Conservation (phyloP, 176 grass and related monocot genomes). For the Avena insularis region DNA sequence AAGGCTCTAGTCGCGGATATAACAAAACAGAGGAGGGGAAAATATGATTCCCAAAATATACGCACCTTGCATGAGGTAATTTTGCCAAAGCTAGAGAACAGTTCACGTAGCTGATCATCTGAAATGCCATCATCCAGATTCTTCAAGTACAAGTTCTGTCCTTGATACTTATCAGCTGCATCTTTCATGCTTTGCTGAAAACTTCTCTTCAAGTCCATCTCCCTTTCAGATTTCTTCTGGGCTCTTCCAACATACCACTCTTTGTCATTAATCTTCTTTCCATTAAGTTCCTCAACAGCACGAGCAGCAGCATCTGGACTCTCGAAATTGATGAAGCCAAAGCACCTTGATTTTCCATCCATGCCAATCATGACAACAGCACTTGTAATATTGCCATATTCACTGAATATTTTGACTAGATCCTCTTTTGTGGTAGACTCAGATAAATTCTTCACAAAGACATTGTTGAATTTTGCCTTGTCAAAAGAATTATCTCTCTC, state of each 20-base stretch:
- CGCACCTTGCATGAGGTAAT: slow-evolving; percentile 94
- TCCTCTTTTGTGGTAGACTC: slow-evolving; percentile 82
- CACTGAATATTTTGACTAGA: slow-evolving; percentile 60
- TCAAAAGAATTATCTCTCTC: slow-evolving; percentile 75
- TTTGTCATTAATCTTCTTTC: slow-evolving; percentile 80
- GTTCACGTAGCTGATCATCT: slow-evolving; percentile 76
- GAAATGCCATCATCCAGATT: slow-evolving; percentile 89
- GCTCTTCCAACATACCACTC: slow-evolving; percentile 87
- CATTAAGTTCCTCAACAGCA: slow-evolving; percentile 83
- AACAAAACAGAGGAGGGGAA: background rate
- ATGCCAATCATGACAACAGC: slow-evolving; percentile 70
- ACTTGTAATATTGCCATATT: slow-evolving; percentile 86
- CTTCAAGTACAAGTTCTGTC: slow-evolving; percentile 89
- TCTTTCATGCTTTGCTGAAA: slow-evolving; percentile 88
- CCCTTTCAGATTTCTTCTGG: slow-evolving; percentile 88
- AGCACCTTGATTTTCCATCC: slow-evolving; percentile 89
- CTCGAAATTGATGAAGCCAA: slow-evolving; percentile 89
- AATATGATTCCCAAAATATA: slow-evolving; percentile 22
- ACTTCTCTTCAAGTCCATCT: slow-evolving; percentile 76
- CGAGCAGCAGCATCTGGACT: slow-evolving; percentile 64
- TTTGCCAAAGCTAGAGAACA: slow-evolving; percentile 73
- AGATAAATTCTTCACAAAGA: slow-evolving; percentile 89
- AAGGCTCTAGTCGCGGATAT: background rate
- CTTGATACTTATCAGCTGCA: slow-evolving; percentile 77
- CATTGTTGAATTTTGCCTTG: slow-evolving; percentile 84